Percentiles rank a stretch among this genome's conserved stretches.
Evolutionary conservation across 345 rosid species (phyloP).

Genomic region (Rhodamnia rubescens): DNA sequence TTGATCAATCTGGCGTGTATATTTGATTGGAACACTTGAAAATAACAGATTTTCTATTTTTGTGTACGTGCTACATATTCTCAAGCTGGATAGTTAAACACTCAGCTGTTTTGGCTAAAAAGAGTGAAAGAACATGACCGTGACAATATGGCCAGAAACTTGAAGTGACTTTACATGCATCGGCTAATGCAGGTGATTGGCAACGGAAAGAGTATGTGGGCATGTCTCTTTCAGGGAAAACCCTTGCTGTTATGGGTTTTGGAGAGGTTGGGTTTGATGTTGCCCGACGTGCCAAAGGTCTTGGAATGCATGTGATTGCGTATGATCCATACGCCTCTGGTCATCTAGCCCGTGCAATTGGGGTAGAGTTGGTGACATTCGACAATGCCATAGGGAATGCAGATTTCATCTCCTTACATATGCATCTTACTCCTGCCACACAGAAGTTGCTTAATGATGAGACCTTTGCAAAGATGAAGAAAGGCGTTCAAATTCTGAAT

Average conservation of each 20-base stretch:
- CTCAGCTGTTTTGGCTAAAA: not conserved
- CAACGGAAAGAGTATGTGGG: constrained; percentile 73
- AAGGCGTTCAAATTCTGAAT: constrained; percentile 68
- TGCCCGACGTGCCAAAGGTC: constrained; percentile 82
- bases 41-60: not conserved
- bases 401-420: constrained; percentile 76
- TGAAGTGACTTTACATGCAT: not conserved
- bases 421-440: constrained; percentile 77
- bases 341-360: constrained; percentile 77
- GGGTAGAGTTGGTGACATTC: constrained; percentile 69
- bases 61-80: not conserved
- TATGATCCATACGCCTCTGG: constrained; percentile 86
- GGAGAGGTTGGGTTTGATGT: constrained; percentile 90
- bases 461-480: constrained; percentile 83
- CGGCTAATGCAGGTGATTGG: constrained; percentile 53
- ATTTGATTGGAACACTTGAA: not conserved
- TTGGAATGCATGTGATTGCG: constrained; percentile 87
- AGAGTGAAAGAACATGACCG: not conserved
- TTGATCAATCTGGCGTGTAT: not conserved
- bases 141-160: not conserved
- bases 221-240: constrained; percentile 82
- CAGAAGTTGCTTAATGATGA: constrained; percentile 64
- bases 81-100: not conserved
- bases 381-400: constrained; percentile 70
- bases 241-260: constrained; percentile 71